Conservation (phyloP, 1,284 basidiomycete genomes). For the Melampsora occidentalis region DNA sequence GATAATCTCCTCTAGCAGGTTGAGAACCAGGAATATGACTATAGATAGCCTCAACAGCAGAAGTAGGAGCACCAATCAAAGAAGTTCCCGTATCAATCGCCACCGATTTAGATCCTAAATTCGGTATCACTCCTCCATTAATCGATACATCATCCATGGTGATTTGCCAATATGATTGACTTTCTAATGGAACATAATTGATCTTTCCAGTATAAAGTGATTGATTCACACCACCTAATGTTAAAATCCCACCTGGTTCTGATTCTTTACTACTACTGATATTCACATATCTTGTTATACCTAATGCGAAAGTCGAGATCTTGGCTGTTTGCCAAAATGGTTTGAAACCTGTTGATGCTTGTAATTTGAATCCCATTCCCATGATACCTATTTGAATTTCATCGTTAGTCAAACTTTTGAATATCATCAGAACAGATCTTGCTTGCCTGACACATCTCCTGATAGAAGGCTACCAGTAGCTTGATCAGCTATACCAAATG, state of each 20-base stretch:
- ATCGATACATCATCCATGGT: slow-evolving; percentile 48
- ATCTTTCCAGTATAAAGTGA: slow-evolving; percentile 51
- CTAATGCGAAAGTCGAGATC: slow-evolving; percentile 53
- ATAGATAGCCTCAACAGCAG: slow-evolving; percentile 62
- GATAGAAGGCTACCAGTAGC: slow-evolving; percentile 21
- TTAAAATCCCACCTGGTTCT: slow-evolving; percentile 52
- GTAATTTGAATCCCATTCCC: slow-evolving; percentile 53
- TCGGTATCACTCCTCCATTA: slow-evolving; percentile 45
- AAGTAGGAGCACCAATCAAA: slow-evolving; percentile 59
- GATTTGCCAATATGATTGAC: slow-evolving; percentile 52
- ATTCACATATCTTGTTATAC: slow-evolving; percentile 54
- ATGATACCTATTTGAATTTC: slow-evolving; percentile 49
- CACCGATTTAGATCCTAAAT: slow-evolving; percentile 46
- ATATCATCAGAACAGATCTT: neutral
- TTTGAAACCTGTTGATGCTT: slow-evolving; percentile 53
- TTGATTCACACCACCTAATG: slow-evolving; percentile 52
- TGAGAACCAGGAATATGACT: slow-evolving; percentile 60
- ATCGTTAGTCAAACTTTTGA: neutral
- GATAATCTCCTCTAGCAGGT: slow-evolving; percentile 52
- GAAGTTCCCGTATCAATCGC: slow-evolving; percentile 56
- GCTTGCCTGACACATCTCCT: slow-evolving; percentile 30
- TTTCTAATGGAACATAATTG: slow-evolving; percentile 49
- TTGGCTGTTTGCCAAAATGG: slow-evolving; percentile 55
- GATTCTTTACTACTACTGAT: slow-evolving; percentile 48
- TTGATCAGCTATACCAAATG: slow-evolving; percentile 49